Evolutionary conservation across 345 rosid genomes (phyloP).

Genomic region (Brassica rapa): DNA sequence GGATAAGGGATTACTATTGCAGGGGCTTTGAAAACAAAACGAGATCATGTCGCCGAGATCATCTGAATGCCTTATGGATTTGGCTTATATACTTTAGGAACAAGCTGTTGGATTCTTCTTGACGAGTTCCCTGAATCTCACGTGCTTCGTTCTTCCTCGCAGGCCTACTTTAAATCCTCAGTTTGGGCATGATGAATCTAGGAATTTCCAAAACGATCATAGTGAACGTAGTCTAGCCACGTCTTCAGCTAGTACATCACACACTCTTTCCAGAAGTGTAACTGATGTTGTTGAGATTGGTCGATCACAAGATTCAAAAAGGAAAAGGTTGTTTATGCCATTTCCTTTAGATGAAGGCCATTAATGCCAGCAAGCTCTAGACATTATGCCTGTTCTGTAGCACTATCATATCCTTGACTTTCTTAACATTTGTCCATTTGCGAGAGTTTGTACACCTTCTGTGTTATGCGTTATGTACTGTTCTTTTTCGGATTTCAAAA

Average conservation of each 20-base stretch:
- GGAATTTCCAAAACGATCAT: constrained; percentile 40
- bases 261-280: constrained; percentile 61
- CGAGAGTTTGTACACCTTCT: not conserved
- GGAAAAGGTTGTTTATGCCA: constrained; percentile 53
- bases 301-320: constrained; percentile 58
- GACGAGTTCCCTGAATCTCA: constrained; percentile 15
- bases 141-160: constrained; percentile 30
- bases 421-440: not conserved
- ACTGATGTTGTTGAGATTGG: constrained; percentile 54
- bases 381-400: constrained; percentile 34
- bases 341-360: constrained; percentile 41
- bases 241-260: constrained; percentile 53
- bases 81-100: constrained; percentile 43
- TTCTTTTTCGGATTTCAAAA: constrained; percentile 16
- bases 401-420: constrained; percentile 2
- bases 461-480: constrained; percentile 28
- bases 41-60: constrained; percentile 20
- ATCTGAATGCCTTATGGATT: not conserved
- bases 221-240: constrained; percentile 43
- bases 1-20: constrained; percentile 11
- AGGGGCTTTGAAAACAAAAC: constrained; percentile 38
- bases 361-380: constrained; percentile 39
- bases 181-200: constrained; percentile 49
- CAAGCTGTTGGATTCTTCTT: constrained; percentile 35
- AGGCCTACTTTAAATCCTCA: constrained; percentile 55